Percentiles rank a stretch among this genome's conserved stretches.
phyloP scores from a whole-genome alignment of 345 rosid species.

The Linum usitatissimum region DNA sequence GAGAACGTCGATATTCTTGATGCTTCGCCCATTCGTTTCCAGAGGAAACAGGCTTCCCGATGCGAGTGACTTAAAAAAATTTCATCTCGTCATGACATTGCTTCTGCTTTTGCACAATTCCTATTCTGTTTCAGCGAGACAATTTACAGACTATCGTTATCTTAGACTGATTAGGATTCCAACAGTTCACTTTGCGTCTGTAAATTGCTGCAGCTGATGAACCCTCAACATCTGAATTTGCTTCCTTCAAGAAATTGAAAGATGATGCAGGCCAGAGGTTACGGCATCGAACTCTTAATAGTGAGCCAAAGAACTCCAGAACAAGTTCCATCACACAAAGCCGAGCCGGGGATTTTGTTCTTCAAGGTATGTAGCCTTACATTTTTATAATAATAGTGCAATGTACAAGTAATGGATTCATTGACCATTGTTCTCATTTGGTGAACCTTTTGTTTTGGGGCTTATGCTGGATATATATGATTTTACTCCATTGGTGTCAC shows the following conservation, averaged over 20 bases:
- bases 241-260: constrained; percentile 61
- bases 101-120: not conserved
- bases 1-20: constrained; percentile 17
- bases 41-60: constrained; percentile 4
- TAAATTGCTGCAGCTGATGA: constrained; percentile 30
- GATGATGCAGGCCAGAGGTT: constrained; percentile 22
- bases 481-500: not conserved
- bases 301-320: constrained; percentile 12
- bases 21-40: constrained; percentile 5
- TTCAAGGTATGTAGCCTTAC: not conserved
- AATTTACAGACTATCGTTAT: too few relatives aligned
- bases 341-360: constrained; percentile 10
- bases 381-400: not conserved
- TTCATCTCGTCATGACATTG: too few relatives aligned
- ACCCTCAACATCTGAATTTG: constrained; percentile 70
- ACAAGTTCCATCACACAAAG: constrained; percentile 21
- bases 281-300: constrained; percentile 10
- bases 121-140: not conserved
- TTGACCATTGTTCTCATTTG: too few relatives aligned
- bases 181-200: not conserved
- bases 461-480: too few relatives aligned
- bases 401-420: not conserved
- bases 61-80: constrained; percentile 11
- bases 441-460: too few relatives aligned
- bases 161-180: not conserved